phyloP scores from a whole-genome alignment of 805 yeast species.

The Kazachstania bromeliacearum region DNA sequence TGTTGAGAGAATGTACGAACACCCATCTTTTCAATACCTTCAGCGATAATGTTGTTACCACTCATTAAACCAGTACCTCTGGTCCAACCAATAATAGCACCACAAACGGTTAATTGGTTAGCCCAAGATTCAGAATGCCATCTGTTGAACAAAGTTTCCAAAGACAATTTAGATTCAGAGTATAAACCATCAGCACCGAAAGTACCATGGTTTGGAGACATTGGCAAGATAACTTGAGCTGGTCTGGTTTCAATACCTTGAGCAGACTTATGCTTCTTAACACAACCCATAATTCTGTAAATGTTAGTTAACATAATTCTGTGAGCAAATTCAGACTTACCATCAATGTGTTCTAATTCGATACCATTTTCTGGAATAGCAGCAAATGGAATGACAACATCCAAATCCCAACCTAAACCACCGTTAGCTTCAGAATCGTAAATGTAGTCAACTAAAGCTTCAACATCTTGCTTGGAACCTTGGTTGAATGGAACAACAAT shows the following conservation, averaged over 20 bases:
- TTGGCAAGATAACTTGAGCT: conserved; percentile 91
- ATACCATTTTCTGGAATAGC: conserved; percentile 99
- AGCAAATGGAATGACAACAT: conserved; percentile 93
- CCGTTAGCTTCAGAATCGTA: conserved; percentile 75
- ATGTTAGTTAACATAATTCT: conserved; percentile 96
- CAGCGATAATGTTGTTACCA: conserved; percentile 94
- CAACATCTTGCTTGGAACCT: conserved; percentile 91
- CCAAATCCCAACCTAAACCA: conserved; percentile 97
- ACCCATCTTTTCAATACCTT: conserved; percentile 90
- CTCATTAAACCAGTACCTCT: conserved; percentile 99
- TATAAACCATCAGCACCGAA: conserved; percentile 97
- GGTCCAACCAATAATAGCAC: conserved; percentile 99
- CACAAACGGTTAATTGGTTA: conserved; percentile 87
- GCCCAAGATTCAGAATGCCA: conserved; percentile 99
- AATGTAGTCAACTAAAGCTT: conserved; percentile 74
- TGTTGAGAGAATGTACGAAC: conserved; percentile 97
- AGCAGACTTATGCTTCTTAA: conserved; percentile 72
- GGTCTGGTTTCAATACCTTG: conserved; percentile 87
- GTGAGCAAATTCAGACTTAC: conserved; percentile 95
- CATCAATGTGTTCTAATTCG: conserved; percentile 85
- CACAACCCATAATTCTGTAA: conserved; percentile 82
- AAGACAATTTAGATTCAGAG: conserved; percentile 91
- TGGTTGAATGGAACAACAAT: conserved; percentile 98
- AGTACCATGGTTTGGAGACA: conserved; percentile 98
- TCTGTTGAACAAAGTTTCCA: conserved; percentile 96